phyloP scores from a whole-genome alignment of 495 filamentous ascomycete genomes.

The Parathielavia appendiculata region DNA sequence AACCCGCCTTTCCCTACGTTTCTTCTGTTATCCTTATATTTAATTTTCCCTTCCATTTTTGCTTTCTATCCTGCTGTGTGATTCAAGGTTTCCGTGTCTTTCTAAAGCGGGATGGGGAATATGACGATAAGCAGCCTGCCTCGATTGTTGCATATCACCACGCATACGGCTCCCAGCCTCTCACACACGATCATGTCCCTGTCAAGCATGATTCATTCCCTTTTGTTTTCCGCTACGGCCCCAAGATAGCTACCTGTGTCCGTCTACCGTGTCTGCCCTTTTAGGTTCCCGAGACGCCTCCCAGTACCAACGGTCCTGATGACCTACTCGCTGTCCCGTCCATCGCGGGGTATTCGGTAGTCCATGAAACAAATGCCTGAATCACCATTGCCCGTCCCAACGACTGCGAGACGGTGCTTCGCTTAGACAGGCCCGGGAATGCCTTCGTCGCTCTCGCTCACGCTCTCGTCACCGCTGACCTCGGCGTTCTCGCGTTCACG shows the following conservation, averaged over 20 bases:
- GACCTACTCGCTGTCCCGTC: constrained; percentile 6
- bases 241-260: constrained; percentile 11
- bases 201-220: constrained; percentile 12
- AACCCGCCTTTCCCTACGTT: too few species aligned
- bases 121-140: neutral
- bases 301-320: constrained; percentile 10
- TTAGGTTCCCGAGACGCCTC: constrained; percentile 19
- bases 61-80: too few species aligned
- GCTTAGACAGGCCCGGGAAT: constrained; percentile 45
- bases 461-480: constrained; percentile 91
- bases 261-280: constrained; percentile 19
- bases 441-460: constrained; percentile 86
- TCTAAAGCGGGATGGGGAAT: constrained; percentile 7
- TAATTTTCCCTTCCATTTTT: too few species aligned
- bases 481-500: constrained; percentile 95
- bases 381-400: neutral
- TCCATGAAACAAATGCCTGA: neutral
- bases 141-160: constrained; percentile 10
- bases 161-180: too few species aligned
- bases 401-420: neutral
- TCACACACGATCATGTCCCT: neutral
- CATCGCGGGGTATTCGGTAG: constrained; percentile 1
- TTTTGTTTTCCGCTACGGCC: constrained; percentile 10
- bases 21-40: too few species aligned
- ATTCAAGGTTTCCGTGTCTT: neutral